Evolutionary conservation across 2,329 filamentous ascomycete species (phyloP).

Genomic region (Apiospora sp.): DNA sequence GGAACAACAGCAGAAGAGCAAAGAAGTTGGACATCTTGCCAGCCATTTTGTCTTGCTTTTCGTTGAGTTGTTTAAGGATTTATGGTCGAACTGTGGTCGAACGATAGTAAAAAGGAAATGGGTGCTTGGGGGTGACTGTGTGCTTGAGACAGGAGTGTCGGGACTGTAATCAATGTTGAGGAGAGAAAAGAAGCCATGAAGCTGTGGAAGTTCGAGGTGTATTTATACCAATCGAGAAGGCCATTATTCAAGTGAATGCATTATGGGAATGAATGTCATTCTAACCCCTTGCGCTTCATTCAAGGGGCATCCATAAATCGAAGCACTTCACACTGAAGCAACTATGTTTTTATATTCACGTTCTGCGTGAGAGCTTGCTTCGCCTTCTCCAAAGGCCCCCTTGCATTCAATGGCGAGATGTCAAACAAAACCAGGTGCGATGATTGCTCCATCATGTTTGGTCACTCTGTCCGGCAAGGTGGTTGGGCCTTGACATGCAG

Average conservation of each 20-base stretch:
- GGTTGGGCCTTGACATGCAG: neutral
- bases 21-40: neutral
- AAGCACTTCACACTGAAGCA: neutral
- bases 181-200: neutral
- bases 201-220: neutral
- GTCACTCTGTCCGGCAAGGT: neutral
- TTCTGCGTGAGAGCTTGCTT: neutral
- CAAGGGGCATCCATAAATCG: neutral
- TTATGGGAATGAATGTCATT: neutral
- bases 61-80: neutral
- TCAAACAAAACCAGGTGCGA: neutral
- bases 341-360: neutral
- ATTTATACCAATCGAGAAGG: neutral
- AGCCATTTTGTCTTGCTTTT: neutral
- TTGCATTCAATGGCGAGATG: neutral
- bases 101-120: neutral
- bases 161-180: neutral
- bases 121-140: neutral
- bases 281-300: neutral
- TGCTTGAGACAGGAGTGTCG: neutral
- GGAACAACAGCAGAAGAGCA: neutral
- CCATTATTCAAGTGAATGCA: neutral
- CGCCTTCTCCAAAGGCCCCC: neutral
- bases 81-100: neutral
- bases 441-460: neutral